phyloP scores from a whole-genome alignment of 2,329 filamentous ascomycete species.

The Orbilia oligospora region DNA sequence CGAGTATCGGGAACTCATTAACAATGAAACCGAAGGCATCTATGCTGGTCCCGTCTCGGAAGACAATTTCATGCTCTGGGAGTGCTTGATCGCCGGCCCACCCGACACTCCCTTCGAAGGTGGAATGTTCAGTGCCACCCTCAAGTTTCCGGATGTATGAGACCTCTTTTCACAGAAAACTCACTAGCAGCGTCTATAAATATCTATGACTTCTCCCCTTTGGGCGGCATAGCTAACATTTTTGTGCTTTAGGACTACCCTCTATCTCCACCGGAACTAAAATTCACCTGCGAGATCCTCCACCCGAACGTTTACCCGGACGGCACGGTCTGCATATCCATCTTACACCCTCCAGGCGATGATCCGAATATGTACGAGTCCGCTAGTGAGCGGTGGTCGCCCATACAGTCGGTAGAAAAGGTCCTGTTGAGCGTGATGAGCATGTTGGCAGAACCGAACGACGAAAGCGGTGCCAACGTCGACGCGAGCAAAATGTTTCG shows the following conservation, averaged over 20 bases:
- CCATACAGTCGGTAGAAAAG: constrained; percentile 97
- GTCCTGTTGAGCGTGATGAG: constrained; percentile 97
- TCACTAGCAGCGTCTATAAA: not conserved
- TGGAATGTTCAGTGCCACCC: constrained; percentile 92
- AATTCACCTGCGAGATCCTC: constrained; percentile 93
- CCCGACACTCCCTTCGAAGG: constrained; percentile 97
- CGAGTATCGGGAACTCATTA: constrained; percentile 94
- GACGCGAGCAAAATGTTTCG: constrained; percentile 98
- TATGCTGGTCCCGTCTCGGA: constrained; percentile 92
- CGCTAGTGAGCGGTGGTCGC: constrained; percentile 94
- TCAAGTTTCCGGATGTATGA: constrained; percentile 82
- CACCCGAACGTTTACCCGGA: constrained; percentile 97
- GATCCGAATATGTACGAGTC: constrained; percentile 99
- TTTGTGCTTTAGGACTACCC: constrained; percentile 78
- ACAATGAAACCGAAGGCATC: constrained; percentile 97
- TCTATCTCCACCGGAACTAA: constrained; percentile 95
- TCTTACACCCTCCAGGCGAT: constrained; percentile 94
- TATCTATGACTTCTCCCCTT: not conserved
- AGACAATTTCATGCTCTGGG: constrained; percentile 96
- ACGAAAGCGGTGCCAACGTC: constrained; percentile 95
- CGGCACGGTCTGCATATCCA: constrained; percentile 97
- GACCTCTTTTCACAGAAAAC: not conserved
- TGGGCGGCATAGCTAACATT: not conserved
- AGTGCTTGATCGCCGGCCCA: constrained; percentile 94
- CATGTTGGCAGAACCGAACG: constrained; percentile 97